A percentile compares a stretch with the other conserved stretches of the same genome.
These are phyloP conservation scores for Pseudocercospora fuligena DNA, from an alignment of 2,329 filamentous ascomycete species.

Conservation along the genomic window DNA sequence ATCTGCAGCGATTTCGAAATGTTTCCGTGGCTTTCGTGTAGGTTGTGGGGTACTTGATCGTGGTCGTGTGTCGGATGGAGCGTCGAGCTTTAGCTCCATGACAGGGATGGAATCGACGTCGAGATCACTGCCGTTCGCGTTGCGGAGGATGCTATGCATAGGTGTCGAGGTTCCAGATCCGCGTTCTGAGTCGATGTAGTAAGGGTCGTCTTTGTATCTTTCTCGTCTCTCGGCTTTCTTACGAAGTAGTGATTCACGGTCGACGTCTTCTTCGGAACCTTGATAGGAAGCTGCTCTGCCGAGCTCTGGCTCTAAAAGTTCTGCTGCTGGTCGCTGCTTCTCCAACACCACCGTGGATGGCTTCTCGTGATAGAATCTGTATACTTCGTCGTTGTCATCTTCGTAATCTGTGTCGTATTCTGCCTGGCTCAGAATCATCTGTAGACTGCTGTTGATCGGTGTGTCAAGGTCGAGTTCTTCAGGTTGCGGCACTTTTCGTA, in stretches of 20 bases:
- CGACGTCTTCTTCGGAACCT: constrained; percentile 61
- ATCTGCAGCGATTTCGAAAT: constrained; percentile 54
- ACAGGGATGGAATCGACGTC: constrained; percentile 96
- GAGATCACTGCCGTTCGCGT: constrained; percentile 74
- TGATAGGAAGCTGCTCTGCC: constrained; percentile 49
- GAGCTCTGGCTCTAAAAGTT: constrained; percentile 47
- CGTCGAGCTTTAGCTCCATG: constrained; percentile 82
- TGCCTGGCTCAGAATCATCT: constrained; percentile 64
- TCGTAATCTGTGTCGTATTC: constrained; percentile 50
- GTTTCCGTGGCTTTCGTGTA: constrained; percentile 40
- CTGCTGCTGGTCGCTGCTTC: constrained; percentile 45
- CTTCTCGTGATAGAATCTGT: constrained; percentile 53
- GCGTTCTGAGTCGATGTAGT: constrained; percentile 72
- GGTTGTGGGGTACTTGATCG: constrained; percentile 25
- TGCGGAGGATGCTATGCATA: constrained; percentile 72
- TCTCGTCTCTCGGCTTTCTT: constrained; percentile 78
- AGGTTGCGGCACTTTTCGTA: constrained; percentile 83
- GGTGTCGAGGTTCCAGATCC: constrained; percentile 70
- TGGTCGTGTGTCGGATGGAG: constrained; percentile 11
- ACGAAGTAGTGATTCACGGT: constrained; percentile 73
- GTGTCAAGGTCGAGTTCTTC: constrained; percentile 76
- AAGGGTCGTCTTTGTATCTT: constrained; percentile 89
- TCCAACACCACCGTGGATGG: constrained; percentile 32
- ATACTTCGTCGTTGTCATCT: constrained; percentile 50
- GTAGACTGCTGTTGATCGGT: constrained; percentile 78